A percentile compares a stretch with the other conserved stretches of the same genome.
Evolutionary conservation across 306 rosid genomes (phyloP).

Genomic region (Rubus idaeus): DNA sequence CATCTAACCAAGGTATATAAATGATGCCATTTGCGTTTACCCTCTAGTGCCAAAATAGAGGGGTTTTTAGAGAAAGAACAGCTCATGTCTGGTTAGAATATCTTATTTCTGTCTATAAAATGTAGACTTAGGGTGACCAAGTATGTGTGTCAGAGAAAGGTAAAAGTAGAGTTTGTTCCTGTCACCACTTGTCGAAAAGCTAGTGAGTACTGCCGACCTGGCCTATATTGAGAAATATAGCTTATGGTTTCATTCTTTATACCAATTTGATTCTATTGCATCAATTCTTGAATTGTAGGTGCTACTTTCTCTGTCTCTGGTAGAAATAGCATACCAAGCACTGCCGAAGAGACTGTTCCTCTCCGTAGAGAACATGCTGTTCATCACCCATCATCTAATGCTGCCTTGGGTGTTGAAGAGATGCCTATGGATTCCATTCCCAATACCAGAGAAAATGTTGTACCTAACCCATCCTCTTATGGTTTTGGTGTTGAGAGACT

Average conservation of each 20-base stretch:
- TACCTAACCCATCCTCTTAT: slow-evolving; percentile 38
- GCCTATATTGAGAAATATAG: background rate
- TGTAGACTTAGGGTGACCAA: slow-evolving; percentile 1
- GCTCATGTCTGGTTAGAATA: background rate
- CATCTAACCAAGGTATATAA: slow-evolving; percentile 46
- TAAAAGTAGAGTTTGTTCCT: background rate
- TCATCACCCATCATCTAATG: slow-evolving; percentile 37
- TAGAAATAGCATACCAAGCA: slow-evolving; percentile 30
- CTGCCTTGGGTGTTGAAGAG: slow-evolving; percentile 25
- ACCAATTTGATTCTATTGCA: background rate
- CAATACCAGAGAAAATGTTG: slow-evolving; percentile 36
- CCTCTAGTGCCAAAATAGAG: background rate
- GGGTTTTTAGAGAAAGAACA: background rate
- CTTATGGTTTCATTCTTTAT: slow-evolving; percentile 1
- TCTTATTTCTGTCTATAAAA: background rate
- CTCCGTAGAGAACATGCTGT: slow-evolving; percentile 37
- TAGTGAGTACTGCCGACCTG: background rate
- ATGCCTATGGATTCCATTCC: slow-evolving; percentile 32
- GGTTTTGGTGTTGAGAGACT: slow-evolving; percentile 33
- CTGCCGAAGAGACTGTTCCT: slow-evolving; percentile 31
- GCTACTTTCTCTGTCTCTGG: slow-evolving; percentile 16
- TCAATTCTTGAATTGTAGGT: slow-evolving; percentile 36
- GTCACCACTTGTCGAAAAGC: background rate
- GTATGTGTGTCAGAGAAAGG: background rate
- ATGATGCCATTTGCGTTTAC: background rate